Evolutionary conservation across 768 basidiomycete genomes (phyloP), one percentile per base, ranked within the genome.

Genomic region (Macrocybe gigantea): DNA sequence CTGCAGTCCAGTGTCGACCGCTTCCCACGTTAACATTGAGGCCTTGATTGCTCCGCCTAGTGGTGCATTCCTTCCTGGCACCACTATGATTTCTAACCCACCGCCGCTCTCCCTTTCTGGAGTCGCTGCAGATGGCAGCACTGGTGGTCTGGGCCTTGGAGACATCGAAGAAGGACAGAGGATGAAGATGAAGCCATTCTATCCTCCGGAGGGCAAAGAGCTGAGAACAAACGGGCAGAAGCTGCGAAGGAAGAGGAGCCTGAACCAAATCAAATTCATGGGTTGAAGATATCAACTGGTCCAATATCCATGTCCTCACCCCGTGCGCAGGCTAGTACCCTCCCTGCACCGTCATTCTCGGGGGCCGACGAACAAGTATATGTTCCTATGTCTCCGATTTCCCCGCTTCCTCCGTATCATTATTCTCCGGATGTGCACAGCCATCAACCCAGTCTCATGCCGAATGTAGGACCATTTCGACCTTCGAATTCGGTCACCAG

Each of bases 131-230:
- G 57, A 55, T 5, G 61, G 60, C 33, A 45, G 42, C n/a, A 36
- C 34, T 5, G 52, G 52, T 3, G 45, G 22, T 22, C 22, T 53
- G 33, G 70, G 70, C 0, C 62, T 83, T n/a, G 79, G 77, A 41
- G 78, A 82, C 55, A 83, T 83, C 33, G 73, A 75, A 7, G 82
- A 83, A 57, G 78, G 77, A 76, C 74, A 30, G 81, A 82, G 54
- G 78, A 79, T 13, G 79, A 82, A 39, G 80, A 78, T 15, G 65
- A 67, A 12, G 59, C 43, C 6, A 44, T 45, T 0, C 48, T 43
- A 51, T 58, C 49, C 10, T 38, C 44, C 11, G 41, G 31, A 55
- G 33, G 5, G 39, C 38, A 37, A 51, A 46, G 35, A 52, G 33
- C 39, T 44, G 36, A 31, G 41, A 46, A 3, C 41, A 44, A 36